Evolutionary conservation across 2,329 filamentous ascomycete species (phyloP).

Genomic region (Zymoseptoria brevis): DNA sequence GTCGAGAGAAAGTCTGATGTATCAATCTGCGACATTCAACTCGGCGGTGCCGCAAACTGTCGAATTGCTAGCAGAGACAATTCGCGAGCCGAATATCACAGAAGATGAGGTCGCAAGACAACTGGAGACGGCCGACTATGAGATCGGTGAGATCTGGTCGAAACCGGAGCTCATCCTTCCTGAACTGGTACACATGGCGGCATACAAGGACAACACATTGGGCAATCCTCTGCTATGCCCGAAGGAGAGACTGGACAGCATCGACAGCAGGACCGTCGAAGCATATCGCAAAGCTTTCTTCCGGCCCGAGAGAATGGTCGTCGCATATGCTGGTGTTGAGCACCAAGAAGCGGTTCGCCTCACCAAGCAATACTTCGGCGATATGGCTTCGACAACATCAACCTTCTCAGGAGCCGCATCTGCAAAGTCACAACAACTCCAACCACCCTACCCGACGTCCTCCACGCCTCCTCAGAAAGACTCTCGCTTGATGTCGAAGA

Average conservation of each 20-base stretch:
- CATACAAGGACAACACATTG: conserved; percentile 91
- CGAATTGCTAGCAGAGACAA: conserved; percentile 83
- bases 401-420: conserved; percentile 20
- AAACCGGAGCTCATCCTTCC: conserved; percentile 94
- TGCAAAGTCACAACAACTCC: conserved; percentile 21
- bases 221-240: conserved; percentile 91
- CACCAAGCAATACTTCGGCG: conserved; percentile 80
- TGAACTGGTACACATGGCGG: conserved; percentile 89
- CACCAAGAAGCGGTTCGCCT: conserved; percentile 72
- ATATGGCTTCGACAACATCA: conserved; percentile 53
- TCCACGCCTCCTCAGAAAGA: conserved; percentile 41
- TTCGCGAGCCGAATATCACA: conserved; percentile 75
- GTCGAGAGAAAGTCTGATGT: conserved; percentile 94
- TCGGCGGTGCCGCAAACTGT: conserved; percentile 75
- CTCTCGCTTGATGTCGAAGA: conserved; percentile 66
- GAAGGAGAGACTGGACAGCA: conserved; percentile 67
- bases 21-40: conserved; percentile 97
- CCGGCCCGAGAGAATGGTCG: conserved; percentile 80
- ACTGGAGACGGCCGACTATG: conserved; percentile 84
- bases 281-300: conserved; percentile 79
- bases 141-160: conserved; percentile 95
- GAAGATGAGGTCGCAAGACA: conserved; percentile 81
- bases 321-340: conserved; percentile 87
- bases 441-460: conserved; percentile 25
- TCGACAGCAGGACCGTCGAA: conserved; percentile 64